phyloP scores from a whole-genome alignment of 2,329 filamentous ascomycete genomes.

The Arthrinium phaeospermum region DNA sequence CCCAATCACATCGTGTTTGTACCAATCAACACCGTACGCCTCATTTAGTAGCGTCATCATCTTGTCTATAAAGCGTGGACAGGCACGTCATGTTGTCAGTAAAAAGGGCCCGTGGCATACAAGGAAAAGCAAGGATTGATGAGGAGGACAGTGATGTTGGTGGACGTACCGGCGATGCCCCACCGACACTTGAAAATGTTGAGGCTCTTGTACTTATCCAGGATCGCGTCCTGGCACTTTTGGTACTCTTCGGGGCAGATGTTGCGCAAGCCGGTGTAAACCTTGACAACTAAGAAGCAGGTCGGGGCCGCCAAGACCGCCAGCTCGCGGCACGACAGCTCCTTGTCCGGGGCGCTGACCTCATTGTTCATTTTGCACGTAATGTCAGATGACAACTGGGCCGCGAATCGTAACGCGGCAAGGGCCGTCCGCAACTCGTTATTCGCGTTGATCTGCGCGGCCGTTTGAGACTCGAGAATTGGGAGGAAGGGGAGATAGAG shows the following conservation, averaged over 20 bases:
- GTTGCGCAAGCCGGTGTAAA: constrained; percentile 33
- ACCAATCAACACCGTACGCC: constrained; percentile 33
- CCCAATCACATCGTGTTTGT: background rate
- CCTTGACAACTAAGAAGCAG: constrained; percentile 39
- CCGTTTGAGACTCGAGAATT: constrained; percentile 32
- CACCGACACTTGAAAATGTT: constrained; percentile 39
- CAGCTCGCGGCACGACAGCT: constrained; percentile 31
- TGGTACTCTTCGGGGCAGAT: constrained; percentile 38
- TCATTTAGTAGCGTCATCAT: constrained; percentile 41
- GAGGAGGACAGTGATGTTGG: background rate
- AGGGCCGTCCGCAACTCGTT: constrained; percentile 35
- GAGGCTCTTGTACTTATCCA: constrained; percentile 42
- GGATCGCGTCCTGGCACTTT: constrained; percentile 36
- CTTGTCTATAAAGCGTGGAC: constrained; percentile 31
- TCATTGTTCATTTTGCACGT: constrained; percentile 39
- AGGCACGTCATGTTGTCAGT: constrained; percentile 12
- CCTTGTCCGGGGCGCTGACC: constrained; percentile 25
- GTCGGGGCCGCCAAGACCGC: constrained; percentile 39
- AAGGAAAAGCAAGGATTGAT: background rate
- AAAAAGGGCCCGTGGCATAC: constrained; percentile 11
- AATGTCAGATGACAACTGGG: constrained; percentile 41
- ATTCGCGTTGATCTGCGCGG: constrained; percentile 25
- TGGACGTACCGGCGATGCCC: constrained; percentile 40
- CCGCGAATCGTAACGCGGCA: constrained; percentile 39
- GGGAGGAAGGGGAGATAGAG: constrained; percentile 40